Percentiles rank a stretch among this genome's conserved stretches.
Evolutionary conservation across 345 rosid genomes (phyloP).

Genomic region (Eucalyptus erythrocorys): DNA sequence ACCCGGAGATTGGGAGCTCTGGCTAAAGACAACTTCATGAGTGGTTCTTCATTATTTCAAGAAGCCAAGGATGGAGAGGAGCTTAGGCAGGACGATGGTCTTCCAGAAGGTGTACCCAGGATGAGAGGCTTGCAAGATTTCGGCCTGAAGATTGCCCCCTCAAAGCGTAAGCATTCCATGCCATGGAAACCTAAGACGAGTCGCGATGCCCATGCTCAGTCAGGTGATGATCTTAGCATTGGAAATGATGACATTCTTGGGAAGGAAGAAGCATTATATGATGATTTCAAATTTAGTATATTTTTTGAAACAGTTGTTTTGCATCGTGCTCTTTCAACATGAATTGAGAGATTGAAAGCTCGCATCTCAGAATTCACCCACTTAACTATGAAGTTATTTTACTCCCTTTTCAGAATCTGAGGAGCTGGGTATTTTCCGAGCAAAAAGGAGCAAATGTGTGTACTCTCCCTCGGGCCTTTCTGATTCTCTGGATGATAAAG

Average conservation of each 20-base stretch:
- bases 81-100: slow-evolving; percentile 33
- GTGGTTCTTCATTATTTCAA: slow-evolving; percentile 2
- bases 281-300: background rate
- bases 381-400: background rate
- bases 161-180: slow-evolving; percentile 42
- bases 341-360: background rate
- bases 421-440: slow-evolving; percentile 25
- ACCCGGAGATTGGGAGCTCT: slow-evolving; percentile 11
- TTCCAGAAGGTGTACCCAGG: slow-evolving; percentile 41
- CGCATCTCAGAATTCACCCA: background rate
- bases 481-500: slow-evolving; percentile 46
- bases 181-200: slow-evolving; percentile 28
- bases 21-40: slow-evolving; percentile 6
- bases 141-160: slow-evolving; percentile 47
- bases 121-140: slow-evolving; percentile 92
- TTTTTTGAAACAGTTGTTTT: background rate
- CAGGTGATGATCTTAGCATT: slow-evolving; percentile 30
- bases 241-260: slow-evolving; percentile 17
- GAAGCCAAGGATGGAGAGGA: slow-evolving; percentile 22
- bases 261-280: background rate
- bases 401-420: slow-evolving; percentile 40
- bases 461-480: slow-evolving; percentile 35
- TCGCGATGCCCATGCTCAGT: slow-evolving; percentile 27
- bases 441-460: slow-evolving; percentile 53
- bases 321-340: background rate